Conservation (phyloP, 768 basidiomycete species). For the Suillus bovinus region DNA sequence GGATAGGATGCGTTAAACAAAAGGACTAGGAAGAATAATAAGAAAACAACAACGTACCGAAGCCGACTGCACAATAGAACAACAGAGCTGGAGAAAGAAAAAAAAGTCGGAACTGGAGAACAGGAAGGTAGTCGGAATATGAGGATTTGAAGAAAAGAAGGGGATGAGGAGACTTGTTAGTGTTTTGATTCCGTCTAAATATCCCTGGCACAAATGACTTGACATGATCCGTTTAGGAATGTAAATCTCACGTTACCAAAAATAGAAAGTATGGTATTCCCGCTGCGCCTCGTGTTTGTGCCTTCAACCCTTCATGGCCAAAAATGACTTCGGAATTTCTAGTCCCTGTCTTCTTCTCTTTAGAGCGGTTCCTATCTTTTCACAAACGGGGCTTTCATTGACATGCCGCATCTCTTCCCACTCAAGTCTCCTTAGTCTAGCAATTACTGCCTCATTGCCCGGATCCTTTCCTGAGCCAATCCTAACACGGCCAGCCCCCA, state of each 20-base stretch:
- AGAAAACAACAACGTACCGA: not conserved
- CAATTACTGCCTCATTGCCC: constrained; percentile 11
- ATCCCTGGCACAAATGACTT: constrained; percentile 18
- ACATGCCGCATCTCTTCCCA: constrained; percentile 25
- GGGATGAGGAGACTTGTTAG: constrained; percentile 22
- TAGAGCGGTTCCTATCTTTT: constrained; percentile 13
- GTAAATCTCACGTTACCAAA: constrained; percentile 6
- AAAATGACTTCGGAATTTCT: constrained; percentile 27
- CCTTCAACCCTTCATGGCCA: constrained; percentile 11
- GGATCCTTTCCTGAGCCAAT: constrained; percentile 15
- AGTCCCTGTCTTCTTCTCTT: constrained; percentile 29
- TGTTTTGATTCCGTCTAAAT: constrained; percentile 35
- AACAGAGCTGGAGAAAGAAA: constrained; percentile 30
- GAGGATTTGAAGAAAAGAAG: constrained; percentile 19
- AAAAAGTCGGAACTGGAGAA: constrained; percentile 43
- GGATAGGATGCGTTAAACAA: constrained; percentile 18
- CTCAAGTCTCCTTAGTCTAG: constrained; percentile 8
- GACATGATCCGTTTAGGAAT: constrained; percentile 15
- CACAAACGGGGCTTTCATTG: constrained; percentile 26
- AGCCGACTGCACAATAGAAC: constrained; percentile 36
- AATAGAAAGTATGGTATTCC: constrained; percentile 24
- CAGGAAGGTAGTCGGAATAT: constrained; percentile 33
- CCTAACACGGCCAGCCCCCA: constrained; percentile 13
- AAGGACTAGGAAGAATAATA: constrained; percentile 1
- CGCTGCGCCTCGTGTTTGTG: constrained; percentile 31